These are phyloP conservation scores for Chaetomium strumarium DNA, from an alignment of 2,329 filamentous ascomycete genomes.

Conservation along the genomic window DNA sequence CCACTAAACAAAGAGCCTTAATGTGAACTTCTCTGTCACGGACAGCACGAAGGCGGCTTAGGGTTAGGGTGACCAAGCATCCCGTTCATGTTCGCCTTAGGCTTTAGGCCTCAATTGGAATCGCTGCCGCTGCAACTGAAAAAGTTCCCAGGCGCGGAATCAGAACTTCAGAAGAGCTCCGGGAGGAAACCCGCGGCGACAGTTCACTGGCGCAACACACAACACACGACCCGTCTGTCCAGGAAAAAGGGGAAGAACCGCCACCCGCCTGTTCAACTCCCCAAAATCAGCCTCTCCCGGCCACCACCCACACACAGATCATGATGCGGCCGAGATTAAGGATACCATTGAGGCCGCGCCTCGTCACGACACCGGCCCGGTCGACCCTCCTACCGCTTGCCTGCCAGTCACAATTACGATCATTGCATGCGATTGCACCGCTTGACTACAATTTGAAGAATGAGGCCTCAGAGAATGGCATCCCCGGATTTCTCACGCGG, in stretches of 20 bases:
- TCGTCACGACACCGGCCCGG: conserved; percentile 7
- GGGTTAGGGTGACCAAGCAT: conserved; percentile 7
- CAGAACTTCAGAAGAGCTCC: background rate
- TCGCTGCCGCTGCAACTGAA: conserved; percentile 4
- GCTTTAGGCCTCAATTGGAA: conserved; percentile 9
- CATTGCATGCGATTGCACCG: conserved; percentile 29
- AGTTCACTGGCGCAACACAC: conserved; percentile 5
- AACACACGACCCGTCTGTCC: background rate
- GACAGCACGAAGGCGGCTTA: conserved; percentile 7
- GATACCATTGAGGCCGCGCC: conserved; percentile 38
- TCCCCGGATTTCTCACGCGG: conserved; percentile 65
- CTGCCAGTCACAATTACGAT: conserved; percentile 33
- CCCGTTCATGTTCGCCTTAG: conserved; percentile 5
- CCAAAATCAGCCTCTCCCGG: conserved; percentile 12
- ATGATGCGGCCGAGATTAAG: conserved; percentile 53
- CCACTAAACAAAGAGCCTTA: no score
- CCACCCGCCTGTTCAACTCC: background rate
- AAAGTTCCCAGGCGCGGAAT: conserved; percentile 14
- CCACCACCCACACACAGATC: conserved; percentile 24
- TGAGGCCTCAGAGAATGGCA: conserved; percentile 34
- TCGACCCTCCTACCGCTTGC: conserved; percentile 21
- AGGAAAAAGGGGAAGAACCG: background rate
- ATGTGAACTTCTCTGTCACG: no score
- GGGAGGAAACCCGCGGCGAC: conserved; percentile 13
- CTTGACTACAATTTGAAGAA: conserved; percentile 37